Evolutionary conservation across 2,329 filamentous ascomycete genomes (phyloP), one percentile per base, ranked within the genome.

Genomic region (Canariomyces notabilis): DNA sequence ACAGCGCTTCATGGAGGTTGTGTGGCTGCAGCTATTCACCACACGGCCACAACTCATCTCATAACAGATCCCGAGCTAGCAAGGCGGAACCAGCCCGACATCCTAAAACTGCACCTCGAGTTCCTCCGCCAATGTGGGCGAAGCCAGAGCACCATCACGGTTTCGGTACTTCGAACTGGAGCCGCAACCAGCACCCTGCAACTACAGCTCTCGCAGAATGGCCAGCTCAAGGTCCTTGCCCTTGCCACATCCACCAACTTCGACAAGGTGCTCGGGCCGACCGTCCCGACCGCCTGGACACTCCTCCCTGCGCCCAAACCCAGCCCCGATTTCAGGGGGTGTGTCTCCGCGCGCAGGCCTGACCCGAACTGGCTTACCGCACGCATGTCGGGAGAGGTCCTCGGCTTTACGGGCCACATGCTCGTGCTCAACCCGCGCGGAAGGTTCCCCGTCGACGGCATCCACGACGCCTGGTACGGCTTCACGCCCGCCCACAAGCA

Each of bases 391-490:
- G 59, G 59, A 2, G 59, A 62, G 19, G 42, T 62, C 12, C 46
- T 61, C 12, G 41, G 49, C 4, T 37, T 58, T 5, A 59, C 54
- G 0, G 11, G 37, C 1, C 50, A 51, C 3, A 19, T 61, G 5
- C 15, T 57, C 3, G 20, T 36, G 2, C 32, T 63, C 2, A 40
- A 55, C n/a, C 60, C 60, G 2, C 55, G 59, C 2, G 44, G 22
- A 3, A 57, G 58, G 1, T 56, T 55, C 40, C 45, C 42, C 4
- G 39, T 45, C 3, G 42, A 54, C 2, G 57, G 56, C 0, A 36
- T 61, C 6, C 55, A 49, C 37, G 57, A 63, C 23, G 46, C 42
- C 2, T 64, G 60, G 60, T 49, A 58, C n/a, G 42, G 49, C 6
- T 58, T 52, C 43, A 7, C 39, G 6, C 48, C 29, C 2, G 50